phyloP scores from a whole-genome alignment of 192 early-diverging fungal genomes.

The Powellomyces hirtus region DNA sequence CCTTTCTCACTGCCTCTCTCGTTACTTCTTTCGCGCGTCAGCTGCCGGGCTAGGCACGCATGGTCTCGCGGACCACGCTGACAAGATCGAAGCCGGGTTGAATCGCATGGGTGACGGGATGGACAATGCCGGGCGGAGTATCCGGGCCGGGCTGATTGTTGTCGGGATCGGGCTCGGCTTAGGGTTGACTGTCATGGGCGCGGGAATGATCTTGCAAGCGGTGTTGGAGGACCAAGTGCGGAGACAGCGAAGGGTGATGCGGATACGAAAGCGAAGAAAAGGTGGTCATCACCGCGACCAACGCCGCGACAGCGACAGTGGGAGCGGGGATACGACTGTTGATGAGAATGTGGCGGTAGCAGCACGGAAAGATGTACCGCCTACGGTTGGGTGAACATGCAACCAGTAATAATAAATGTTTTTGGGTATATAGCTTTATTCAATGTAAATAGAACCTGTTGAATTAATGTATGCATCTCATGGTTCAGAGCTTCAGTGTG shows the following conservation, averaged over 20 bases:
- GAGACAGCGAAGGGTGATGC: too few relatives aligned
- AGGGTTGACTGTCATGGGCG: constrained; percentile 19
- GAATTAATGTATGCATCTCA: too few relatives aligned
- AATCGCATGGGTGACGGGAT: constrained; percentile 13
- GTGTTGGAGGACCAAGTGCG: not conserved
- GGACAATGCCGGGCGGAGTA: not conserved
- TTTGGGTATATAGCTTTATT: too few relatives aligned
- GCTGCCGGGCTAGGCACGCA: constrained; percentile 23
- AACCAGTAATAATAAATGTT: too few relatives aligned
- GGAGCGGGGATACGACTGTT: too few relatives aligned
- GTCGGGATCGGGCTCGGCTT: constrained; percentile 17
- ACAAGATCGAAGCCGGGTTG: constrained; percentile 19
- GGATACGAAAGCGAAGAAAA: too few relatives aligned
- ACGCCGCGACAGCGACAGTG: too few relatives aligned
- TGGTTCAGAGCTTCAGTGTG: constrained; percentile 27
- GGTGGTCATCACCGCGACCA: too few relatives aligned
- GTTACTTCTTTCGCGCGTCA: not conserved
- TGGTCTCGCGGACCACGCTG: constrained; percentile 23
- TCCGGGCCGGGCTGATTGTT: constrained; percentile 6
- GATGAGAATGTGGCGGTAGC: too few relatives aligned
- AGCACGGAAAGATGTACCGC: too few relatives aligned
- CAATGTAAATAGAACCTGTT: too few relatives aligned
- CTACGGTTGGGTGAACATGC: too few relatives aligned
- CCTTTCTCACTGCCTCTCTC: not conserved
- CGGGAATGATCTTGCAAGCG: not conserved